Base-by-base conservation (phyloP, 2,329 filamentous ascomycete species). In the Leptographium galeiforme region DNA sequence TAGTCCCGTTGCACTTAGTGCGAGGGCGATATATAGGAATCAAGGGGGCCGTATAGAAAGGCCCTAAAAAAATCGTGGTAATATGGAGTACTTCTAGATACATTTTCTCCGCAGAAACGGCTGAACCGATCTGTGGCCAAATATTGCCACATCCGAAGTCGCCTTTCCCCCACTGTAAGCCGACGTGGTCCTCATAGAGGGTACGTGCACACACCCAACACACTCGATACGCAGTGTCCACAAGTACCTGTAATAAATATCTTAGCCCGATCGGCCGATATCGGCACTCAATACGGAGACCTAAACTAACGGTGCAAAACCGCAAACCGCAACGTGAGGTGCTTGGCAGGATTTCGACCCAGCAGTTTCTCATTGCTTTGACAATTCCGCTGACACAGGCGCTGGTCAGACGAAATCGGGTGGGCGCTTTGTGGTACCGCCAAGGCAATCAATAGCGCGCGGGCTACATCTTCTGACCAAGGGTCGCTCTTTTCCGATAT, bases 371-470 rank as follows among this genome's bases (percentile, higher is more conserved):
- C 32, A n/a, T 36, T 19, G 39, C 16, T 13, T 30, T 44, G 49
- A 33, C 43, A 55, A 53, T 57, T 57, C 49, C 16, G 57, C 58
- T 59, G 55, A 59, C 58, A 48, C 49, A 48, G 12, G 6, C 6
- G 32, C 43, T 57, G 58, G 57, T 56, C 57, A 58, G 53, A 57
- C 33, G 34, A 45, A 55, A 52, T 54, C 30, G 34, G 53, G 46
- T 10, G 5, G 43, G 30, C 18, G 41, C 18, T 44, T 14, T 53
- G 41, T 53, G 52, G 53, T 41, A 36, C 40, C 16, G 14, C n/a
- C n/a, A 8, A n/a, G 48, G 51, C 53, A 55, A 56, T 57, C 44
- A 54, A n/a, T 25, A 25, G 25, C n/a, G 6, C 16, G 10, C 4
- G 33, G 12, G n/a, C n/a, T 14, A 33, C 46, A 44, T 56, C 51